Conservation (phyloP, 2,329 filamentous ascomycete genomes). For the Exophiala spinifera region DNA sequence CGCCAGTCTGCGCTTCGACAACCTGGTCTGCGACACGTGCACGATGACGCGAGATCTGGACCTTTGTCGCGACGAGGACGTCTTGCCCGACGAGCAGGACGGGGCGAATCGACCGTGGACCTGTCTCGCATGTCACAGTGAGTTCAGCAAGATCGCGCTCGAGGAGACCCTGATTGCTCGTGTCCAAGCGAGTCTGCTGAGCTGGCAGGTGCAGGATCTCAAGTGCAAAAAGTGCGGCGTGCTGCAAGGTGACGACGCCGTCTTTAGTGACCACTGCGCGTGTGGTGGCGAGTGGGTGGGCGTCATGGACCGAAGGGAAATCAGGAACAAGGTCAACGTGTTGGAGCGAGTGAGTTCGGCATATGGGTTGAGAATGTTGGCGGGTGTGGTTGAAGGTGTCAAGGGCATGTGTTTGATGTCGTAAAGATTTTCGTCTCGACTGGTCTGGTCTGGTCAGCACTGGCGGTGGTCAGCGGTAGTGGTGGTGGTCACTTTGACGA, state of each 20-base stretch:
- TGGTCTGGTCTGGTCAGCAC: too few relatives aligned
- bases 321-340: constrained; percentile 64
- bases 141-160: constrained; percentile 73
- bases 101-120: constrained; percentile 58
- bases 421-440: too few relatives aligned
- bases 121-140: constrained; percentile 71
- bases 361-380: constrained; percentile 79
- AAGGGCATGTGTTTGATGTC: constrained; percentile 40
- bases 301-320: constrained; percentile 64
- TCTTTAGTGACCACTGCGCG: constrained; percentile 90
- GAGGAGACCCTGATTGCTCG: constrained; percentile 78
- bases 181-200: constrained; percentile 70
- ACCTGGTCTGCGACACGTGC: constrained; percentile 85
- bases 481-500: too few relatives aligned
- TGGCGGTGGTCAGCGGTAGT: too few relatives aligned
- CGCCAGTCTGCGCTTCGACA: constrained; percentile 66
- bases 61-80: constrained; percentile 81
- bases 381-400: constrained; percentile 67
- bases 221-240: constrained; percentile 66
- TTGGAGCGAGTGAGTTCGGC: constrained; percentile 71
- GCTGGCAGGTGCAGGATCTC: constrained; percentile 87
- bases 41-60: constrained; percentile 86
- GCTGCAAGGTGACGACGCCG: constrained; percentile 70
- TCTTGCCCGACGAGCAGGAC: constrained; percentile 57
- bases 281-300: constrained; percentile 84